Base-by-base conservation (phyloP, 345 rosid species). In the Bruguiera sexangula region DNA sequence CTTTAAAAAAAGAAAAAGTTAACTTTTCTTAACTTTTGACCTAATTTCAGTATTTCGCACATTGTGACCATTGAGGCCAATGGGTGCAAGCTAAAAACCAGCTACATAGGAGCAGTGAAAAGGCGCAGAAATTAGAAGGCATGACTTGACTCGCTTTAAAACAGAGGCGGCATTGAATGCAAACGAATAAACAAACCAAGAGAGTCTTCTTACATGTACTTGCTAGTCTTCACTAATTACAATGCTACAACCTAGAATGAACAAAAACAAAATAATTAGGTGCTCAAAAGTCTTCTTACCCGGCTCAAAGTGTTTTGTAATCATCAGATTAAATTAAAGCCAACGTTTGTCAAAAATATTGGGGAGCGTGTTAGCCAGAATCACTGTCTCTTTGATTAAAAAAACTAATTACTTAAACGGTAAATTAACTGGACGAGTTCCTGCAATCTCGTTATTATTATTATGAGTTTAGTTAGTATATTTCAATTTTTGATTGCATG, bases 171-270 rank as follows among this genome's bases (percentile, higher is more conserved):
- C 48, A 58, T 53, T 66, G 62, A 68, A 53, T 52, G 52, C 62
- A n/a, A 75, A 53, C 9, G 60, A 43, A 30, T 13, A 52, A 75
- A 73, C 27, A 78, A 79, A 73, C 75, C 73, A 75, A 77, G 79
- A 83, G 76, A 69, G 74, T 67, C 57, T 69, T 67, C 57, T 71
- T 67, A 78, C 73, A 43, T 76, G 83, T 76, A 34, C 66, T 75
- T 71, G 65, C 65, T 67, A 53, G 46, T 81, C 29, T 79, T 82
- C 87, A 78, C 95, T 81, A 78, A 85, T 85, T 80, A 82, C 91
- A 80, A 85, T 85, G 89, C 91, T 85, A 85, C 75, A 7, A 51
- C 71, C 83, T 69, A 76, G 55, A 69, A 54, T n/a, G n/a, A 29
- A 48, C 58, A 16, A 54, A 58, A 29, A 48, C 58, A 16, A 54